Evolutionary conservation across 1,139 yeast genomes (phyloP), one percentile per base, ranked within the genome.

Genomic region (Lodderomyces elongisporus): DNA sequence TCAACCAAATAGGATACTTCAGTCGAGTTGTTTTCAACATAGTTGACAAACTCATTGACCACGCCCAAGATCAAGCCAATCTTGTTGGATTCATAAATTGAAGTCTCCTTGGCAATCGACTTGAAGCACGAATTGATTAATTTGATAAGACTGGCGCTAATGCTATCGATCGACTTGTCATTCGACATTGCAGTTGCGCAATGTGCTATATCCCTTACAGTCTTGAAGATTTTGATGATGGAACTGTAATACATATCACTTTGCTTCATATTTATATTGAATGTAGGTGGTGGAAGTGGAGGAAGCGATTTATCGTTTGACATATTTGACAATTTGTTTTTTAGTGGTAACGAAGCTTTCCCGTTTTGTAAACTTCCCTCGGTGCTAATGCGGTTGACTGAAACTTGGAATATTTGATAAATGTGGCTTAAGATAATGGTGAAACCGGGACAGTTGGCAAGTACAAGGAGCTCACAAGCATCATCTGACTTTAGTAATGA

Each of bases 31-130:
- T 52, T 51, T 35, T 50, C 59, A 21, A 61, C 55, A 42, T 66
- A 63, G 41, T 62, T 62, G n/a, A 67, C 51, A 38, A 68, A 72
- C 41, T 74, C 77, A 34, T 64, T 58, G 26, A 62, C 60, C 23
- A 73, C 54, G 40, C 70, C 73, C 25, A 75, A 53, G 7, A 74
- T 48, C 23, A 66, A 51, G 2, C 77, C 73, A 41, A 66, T 62
- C 45, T 57, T 65, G 40, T 59, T 58, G 29, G 55, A 57, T 36
- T 76, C 78, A 43, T 70, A 60, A n/a, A 74, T 56, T 17, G 65
- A 58, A 4, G 70, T 66, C 28, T 57, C 54, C 33, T 52, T 50
- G 4, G 78, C 74, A 25, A 70, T 58, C 14, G 54, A 45, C 4
- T 59, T 51, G 17, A 67, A 43, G 8, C 63, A 49, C 31, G 49